Evolutionary conservation across 1,139 yeast genomes (phyloP).

Genomic region (Lizanozyma gosingica): DNA sequence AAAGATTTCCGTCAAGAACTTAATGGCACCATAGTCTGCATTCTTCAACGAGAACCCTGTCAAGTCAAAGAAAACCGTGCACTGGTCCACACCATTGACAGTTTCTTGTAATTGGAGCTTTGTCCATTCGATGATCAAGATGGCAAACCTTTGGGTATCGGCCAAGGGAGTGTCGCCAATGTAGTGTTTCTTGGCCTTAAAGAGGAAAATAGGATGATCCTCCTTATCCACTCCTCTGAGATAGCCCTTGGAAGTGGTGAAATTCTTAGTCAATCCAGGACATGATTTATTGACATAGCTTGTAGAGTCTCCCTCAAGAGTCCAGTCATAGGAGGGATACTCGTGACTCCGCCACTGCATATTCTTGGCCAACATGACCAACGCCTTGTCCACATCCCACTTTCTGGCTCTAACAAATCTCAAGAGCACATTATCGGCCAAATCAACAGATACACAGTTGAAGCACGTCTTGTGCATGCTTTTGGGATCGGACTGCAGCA

Average conservation of each 20-base stretch:
- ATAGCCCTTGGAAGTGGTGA: conserved; percentile 51
- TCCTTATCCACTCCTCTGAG: conserved; percentile 56
- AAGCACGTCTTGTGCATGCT: conserved; percentile 41
- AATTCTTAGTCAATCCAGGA: conserved; percentile 41
- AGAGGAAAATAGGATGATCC: conserved; percentile 62
- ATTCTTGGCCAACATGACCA: conserved; percentile 59
- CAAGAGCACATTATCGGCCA: conserved; percentile 60
- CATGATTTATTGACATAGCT: conserved; percentile 14
- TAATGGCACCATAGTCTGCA: conserved; percentile 78
- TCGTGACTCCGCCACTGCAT: conserved; percentile 60
- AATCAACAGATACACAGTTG: conserved; percentile 52
- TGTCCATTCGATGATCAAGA: conserved; percentile 61
- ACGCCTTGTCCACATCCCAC: conserved; percentile 54
- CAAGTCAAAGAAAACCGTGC: conserved; percentile 68
- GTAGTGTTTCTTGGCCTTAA: conserved; percentile 66
- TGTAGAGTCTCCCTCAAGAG: conserved; percentile 54
- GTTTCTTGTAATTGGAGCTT: conserved; percentile 40
- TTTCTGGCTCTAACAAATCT: conserved; percentile 69
- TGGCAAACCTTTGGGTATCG: conserved; percentile 59
- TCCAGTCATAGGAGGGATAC: conserved; percentile 46
- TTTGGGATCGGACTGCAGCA: conserved; percentile 28
- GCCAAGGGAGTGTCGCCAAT: conserved; percentile 60
- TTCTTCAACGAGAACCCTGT: conserved; percentile 67
- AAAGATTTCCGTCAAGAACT: conserved; percentile 66
- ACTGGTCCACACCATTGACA: conserved; percentile 59